Conservation (phyloP, 768 basidiomycete species). For the Tylopilus balloui region DNA sequence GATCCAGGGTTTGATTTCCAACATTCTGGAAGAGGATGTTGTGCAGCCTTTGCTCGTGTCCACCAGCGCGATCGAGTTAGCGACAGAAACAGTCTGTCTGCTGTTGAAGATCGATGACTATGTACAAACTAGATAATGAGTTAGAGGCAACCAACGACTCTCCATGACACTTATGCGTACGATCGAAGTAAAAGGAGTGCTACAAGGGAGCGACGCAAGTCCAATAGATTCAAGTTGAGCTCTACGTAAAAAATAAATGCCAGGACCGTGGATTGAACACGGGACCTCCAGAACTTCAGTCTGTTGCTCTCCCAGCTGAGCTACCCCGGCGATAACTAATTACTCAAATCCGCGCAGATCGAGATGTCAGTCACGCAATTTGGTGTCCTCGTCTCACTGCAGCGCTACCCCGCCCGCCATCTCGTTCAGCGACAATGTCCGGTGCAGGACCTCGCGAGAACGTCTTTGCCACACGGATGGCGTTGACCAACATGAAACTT, state of each 20-base stretch:
- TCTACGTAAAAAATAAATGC: constrained; percentile 44
- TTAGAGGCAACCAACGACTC: not conserved
- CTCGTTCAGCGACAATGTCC: constrained; percentile 57
- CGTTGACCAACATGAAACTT: constrained; percentile 86
- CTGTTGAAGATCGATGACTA: constrained; percentile 95
- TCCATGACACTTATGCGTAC: not conserved
- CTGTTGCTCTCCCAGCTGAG: constrained; percentile 76
- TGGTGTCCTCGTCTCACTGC: not conserved
- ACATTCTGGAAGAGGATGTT: constrained; percentile 96
- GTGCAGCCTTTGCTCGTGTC: constrained; percentile 93
- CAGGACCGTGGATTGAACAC: constrained; percentile 78
- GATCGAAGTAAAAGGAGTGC: not conserved
- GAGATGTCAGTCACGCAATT: no score
- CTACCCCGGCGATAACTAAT: constrained; percentile 56
- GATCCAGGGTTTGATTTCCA: constrained; percentile 85
- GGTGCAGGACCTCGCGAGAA: constrained; percentile 88
- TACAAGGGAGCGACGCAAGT: not conserved
- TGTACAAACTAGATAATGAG: constrained; percentile 65
- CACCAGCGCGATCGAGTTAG: constrained; percentile 90
- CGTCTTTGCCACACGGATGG: constrained; percentile 97
- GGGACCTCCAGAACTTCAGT: constrained; percentile 77
- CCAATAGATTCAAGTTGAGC: no score
- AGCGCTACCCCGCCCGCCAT: not conserved
- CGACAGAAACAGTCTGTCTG: constrained; percentile 97
- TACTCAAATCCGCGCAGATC: no score